A percentile compares a stretch with the other conserved stretches of the same genome.
Conservation (phyloP, 148 eudicot genomes). For the Rhododendron kiyosumense region DNA sequence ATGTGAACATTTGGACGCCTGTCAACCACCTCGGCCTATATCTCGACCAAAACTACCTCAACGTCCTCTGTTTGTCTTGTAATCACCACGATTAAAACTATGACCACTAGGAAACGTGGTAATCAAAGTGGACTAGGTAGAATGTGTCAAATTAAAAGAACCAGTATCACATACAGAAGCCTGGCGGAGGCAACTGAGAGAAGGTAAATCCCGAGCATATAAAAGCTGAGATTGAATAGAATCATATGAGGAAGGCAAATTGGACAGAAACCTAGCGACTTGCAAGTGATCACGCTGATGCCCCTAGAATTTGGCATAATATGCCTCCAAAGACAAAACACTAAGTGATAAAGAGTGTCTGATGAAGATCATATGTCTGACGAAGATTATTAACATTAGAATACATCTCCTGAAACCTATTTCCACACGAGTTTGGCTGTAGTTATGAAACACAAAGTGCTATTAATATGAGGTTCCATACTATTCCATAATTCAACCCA, state of each 20-base stretch:
- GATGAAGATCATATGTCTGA: not conserved
- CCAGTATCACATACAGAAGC: not conserved
- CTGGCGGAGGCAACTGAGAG: not conserved
- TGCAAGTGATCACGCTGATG: not conserved
- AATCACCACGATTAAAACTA: no score
- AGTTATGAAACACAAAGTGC: no score
- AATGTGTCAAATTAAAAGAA: no score
- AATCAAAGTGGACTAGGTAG: no score
- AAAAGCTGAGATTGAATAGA: not conserved
- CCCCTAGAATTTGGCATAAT: not conserved
- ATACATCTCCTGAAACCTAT: not conserved
- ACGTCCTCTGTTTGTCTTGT: no score
- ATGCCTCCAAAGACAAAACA: not conserved
- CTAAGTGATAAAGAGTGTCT: not conserved
- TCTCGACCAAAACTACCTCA: no score
- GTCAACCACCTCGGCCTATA: no score
- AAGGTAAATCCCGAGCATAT: not conserved
- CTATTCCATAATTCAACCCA: not conserved
- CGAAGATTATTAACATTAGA: not conserved
- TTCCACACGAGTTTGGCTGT: not conserved
- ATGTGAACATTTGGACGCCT: no score
- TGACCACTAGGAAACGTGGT: no score
- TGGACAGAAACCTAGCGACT: not conserved
- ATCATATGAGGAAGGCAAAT: not conserved
- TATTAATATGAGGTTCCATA: no score